Base-by-base conservation (phyloP, 192 early-diverging fungal species). In the Podila minutissima region DNA sequence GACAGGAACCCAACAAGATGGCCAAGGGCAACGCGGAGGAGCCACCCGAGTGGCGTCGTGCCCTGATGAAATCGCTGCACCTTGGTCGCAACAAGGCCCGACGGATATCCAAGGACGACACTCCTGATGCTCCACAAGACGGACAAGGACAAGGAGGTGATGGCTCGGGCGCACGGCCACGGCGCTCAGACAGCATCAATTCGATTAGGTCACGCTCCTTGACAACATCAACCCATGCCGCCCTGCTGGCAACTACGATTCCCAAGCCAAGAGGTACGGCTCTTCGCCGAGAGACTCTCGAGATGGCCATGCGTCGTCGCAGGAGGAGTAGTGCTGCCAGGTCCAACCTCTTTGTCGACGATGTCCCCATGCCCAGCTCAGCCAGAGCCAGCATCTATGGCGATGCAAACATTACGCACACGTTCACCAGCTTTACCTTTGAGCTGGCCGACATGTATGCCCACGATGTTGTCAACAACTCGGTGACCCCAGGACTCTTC, bases 231-330 rank as follows among this genome's bases (percentile, higher is more conserved):
- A 69, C 77, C 7, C 77, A 81, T 24, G 66, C 77, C 1, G 77
- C 61, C 11, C 46, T 81, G 11, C 59, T 73, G 57, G 71, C 70
- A 3, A 57, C 76, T n/a, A 62, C 76, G 26, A 53, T 73, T 3
- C 17, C 77, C 32, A 69, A 69, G 33, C 67, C 62, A 11, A 58
- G 66, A 28, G n/a, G 29, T 5, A 66, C 66, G 9, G 71, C 66
- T 20, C 31, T 73, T 17, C 70, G 77, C 9, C 77, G 77, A 1
- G 77, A 81, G 58, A 81, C 77, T 8, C 37, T 81, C 2, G 77
- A 81, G 51, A 81, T 81, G 77, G 77, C 77, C 0, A 81, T 81
- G 71, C 70, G 70, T 28, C 66, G 71, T 37, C 71, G 71, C n/a
- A 66, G 77, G 6, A 61, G 66, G 57, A 67, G 66, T 22, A 81